These are phyloP conservation scores for Naganishia friedmannii DNA, from an alignment of 768 basidiomycete genomes.

Conservation along the genomic window DNA sequence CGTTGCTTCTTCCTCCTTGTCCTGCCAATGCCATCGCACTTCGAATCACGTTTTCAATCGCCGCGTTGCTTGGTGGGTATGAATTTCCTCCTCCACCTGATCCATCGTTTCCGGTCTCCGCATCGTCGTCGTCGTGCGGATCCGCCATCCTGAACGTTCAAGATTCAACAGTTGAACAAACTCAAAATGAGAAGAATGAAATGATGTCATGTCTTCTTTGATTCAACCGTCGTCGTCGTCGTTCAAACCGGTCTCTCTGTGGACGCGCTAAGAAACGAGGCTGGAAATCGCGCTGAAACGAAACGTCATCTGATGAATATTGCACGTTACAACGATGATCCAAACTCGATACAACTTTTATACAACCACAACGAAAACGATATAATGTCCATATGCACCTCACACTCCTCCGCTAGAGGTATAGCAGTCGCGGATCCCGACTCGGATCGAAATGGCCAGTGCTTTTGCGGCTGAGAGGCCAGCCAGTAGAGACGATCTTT, in stretches of 20 bases:
- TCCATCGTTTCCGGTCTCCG: neutral
- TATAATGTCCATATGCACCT: constrained; percentile 22
- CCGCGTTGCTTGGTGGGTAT: constrained; percentile 26
- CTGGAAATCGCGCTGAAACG: neutral
- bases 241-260: too few species aligned
- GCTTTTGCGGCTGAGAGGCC: constrained; percentile 5
- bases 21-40: constrained; percentile 32
- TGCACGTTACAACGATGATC: neutral
- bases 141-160: neutral
- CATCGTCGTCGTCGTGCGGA: constrained; percentile 2
- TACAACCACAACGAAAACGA: constrained; percentile 21
- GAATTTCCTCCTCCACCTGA: neutral
- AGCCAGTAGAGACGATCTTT: neutral
- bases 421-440: constrained; percentile 25
- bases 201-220: neutral
- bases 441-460: constrained; percentile 29
- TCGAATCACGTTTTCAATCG: constrained; percentile 32
- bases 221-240: neutral
- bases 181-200: too few species aligned
- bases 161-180: neutral
- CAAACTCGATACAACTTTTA: constrained; percentile 6
- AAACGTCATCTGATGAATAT: constrained; percentile 16
- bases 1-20: neutral
- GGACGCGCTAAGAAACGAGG: neutral
- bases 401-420: neutral